Conservation (phyloP, 176 grass and related monocot genomes). For the Cocos nucifera region DNA sequence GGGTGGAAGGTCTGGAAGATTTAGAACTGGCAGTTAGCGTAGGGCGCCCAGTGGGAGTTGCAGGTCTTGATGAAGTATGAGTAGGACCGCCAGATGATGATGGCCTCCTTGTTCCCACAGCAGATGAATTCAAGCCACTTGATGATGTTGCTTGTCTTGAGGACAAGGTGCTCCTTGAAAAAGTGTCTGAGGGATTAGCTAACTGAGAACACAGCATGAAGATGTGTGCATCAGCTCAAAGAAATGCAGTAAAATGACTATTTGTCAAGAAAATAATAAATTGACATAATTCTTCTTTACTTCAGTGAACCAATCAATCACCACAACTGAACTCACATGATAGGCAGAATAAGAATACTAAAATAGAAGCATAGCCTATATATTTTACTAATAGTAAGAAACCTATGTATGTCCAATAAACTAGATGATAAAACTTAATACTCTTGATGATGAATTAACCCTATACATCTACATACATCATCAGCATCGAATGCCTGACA, state of each 20-base stretch:
- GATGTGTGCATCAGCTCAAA: conserved; percentile 16
- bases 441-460: no score
- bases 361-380: no score
- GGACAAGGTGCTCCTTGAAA: conserved; percentile 45
- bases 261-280: background rate
- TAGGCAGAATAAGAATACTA: background rate
- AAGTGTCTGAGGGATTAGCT: conserved; percentile 61
- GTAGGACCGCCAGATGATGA: conserved; percentile 67
- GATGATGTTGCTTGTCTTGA: conserved; percentile 55
- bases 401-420: no score
- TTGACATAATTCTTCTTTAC: background rate
- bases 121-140: conserved; percentile 48
- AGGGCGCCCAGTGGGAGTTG: conserved; percentile 64
- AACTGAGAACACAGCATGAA: conserved; percentile 41
- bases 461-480: no score
- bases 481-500: no score
- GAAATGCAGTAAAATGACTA: background rate
- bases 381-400: no score
- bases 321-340: background rate
- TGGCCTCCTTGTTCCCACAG: conserved; percentile 42
- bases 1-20: conserved; percentile 73
- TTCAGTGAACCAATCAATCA: background rate
- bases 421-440: no score
- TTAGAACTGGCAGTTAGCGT: conserved; percentile 35
- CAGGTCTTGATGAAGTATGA: conserved; percentile 58